Evolutionary conservation across 2,329 filamentous ascomycete species (phyloP).

Genomic region (Penicillium sp.): DNA sequence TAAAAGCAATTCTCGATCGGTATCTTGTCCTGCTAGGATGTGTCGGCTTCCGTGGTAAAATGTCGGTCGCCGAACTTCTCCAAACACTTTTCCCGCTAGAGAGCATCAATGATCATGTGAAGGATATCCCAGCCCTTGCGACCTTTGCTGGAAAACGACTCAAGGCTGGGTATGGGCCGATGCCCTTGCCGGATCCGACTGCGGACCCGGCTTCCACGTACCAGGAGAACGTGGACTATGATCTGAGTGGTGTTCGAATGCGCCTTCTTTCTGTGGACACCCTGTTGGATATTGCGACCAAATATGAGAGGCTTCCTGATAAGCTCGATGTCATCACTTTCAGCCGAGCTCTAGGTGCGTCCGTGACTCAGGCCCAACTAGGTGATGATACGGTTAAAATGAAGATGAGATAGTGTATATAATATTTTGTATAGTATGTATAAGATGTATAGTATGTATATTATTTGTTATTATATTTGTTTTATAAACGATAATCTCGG

Average conservation of each 20-base stretch:
- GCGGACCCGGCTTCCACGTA: conserved; percentile 23
- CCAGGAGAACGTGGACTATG: conserved; percentile 35
- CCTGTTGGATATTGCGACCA: conserved; percentile 37
- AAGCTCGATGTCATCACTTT: conserved; percentile 24
- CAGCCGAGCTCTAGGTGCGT: conserved; percentile 29
- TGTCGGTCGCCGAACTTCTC: conserved; percentile 30
- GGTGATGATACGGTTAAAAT: conserved; percentile 5
- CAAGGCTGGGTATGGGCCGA: conserved; percentile 25
- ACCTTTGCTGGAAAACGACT: conserved; percentile 28
- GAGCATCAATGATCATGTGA: conserved; percentile 31
- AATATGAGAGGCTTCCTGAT: conserved; percentile 34
- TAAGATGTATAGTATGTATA: neutral
- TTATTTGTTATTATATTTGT: too few species aligned
- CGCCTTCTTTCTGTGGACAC: conserved; percentile 30
- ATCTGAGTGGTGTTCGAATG: conserved; percentile 31
- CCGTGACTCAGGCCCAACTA: conserved; percentile 27
- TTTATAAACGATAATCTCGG: neutral
- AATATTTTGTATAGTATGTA: neutral
- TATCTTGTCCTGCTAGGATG: conserved; percentile 27
- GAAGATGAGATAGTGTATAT: neutral
- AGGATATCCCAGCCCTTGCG: conserved; percentile 33
- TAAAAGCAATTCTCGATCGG: conserved; percentile 20
- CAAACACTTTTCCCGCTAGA: conserved; percentile 31
- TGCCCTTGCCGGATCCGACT: conserved; percentile 21
- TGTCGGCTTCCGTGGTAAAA: conserved; percentile 25